Conservation (phyloP, 805 yeast species). For the Candida tammaniensis region DNA sequence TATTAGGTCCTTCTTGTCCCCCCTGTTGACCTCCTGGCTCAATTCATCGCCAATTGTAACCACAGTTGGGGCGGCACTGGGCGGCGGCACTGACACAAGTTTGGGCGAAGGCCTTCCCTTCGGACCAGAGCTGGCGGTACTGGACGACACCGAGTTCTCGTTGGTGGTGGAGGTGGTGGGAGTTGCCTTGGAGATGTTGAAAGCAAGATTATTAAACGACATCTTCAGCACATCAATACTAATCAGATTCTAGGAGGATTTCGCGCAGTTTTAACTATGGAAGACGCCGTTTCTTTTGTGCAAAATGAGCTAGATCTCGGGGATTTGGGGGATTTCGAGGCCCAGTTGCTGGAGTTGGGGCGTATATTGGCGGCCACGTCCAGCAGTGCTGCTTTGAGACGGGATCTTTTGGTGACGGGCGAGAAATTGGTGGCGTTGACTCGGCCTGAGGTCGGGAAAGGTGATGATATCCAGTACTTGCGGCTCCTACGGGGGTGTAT, state of each 20-base stretch:
- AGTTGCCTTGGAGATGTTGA: conserved; percentile 36
- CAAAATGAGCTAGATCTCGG: background rate
- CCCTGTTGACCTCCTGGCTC: background rate
- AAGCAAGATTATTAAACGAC: conserved; percentile 31
- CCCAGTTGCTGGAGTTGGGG: no score
- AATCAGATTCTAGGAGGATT: no score
- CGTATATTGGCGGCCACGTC: no score
- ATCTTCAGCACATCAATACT: conserved; percentile 15
- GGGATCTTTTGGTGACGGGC: no score
- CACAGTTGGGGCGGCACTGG: conserved; percentile 21
- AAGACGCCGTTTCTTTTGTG: no score
- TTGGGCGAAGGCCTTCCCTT: conserved; percentile 11
- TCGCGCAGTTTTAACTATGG: no score
- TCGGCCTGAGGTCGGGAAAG: background rate
- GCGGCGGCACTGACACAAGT: conserved; percentile 8
- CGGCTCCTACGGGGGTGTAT: conserved; percentile 47
- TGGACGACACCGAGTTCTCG: conserved; percentile 14
- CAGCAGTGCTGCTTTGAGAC: no score
- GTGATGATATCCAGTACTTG: conserved; percentile 10
- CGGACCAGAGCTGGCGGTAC: conserved; percentile 4
- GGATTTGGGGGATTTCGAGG: background rate
- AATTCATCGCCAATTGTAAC: conserved; percentile 17
- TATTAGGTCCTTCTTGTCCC: conserved; percentile 21
- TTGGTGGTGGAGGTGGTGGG: conserved; percentile 44
- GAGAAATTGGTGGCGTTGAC: conserved; percentile 1